Evolutionary conservation across 2,329 filamentous ascomycete genomes (phyloP).

Genomic region (Diplodia seriata): DNA sequence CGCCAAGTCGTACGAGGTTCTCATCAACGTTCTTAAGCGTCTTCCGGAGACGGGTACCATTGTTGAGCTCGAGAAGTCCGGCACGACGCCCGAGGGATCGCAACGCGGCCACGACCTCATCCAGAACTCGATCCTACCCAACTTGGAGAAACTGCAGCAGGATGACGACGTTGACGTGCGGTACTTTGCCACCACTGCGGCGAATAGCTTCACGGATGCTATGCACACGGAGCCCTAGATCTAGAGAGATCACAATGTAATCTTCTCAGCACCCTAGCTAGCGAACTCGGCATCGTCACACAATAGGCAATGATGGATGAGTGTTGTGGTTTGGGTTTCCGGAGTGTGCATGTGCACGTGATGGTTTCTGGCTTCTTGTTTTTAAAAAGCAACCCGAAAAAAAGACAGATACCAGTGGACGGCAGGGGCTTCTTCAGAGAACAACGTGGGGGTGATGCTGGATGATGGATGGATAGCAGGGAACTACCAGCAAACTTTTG

Average conservation of each 20-base stretch:
- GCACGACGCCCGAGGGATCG: conserved; percentile 65
- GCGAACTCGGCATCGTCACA: conserved; percentile 23
- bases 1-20: conserved; percentile 91
- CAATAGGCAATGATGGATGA: conserved; percentile 26
- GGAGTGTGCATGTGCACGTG: conserved; percentile 14
- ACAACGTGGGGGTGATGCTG: conserved; percentile 1
- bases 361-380: conserved; percentile 28
- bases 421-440: conserved; percentile 6
- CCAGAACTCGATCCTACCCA: conserved; percentile 83
- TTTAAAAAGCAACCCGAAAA: conserved; percentile 22
- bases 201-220: conserved; percentile 56
- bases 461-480: conserved; percentile 17
- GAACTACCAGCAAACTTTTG: conserved; percentile 20
- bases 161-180: conserved; percentile 98
- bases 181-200: conserved; percentile 94
- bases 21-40: conserved; percentile 90
- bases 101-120: conserved; percentile 79
- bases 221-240: conserved; percentile 48
- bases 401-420: conserved; percentile 25
- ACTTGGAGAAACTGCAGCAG: conserved; percentile 92
- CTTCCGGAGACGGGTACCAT: conserved; percentile 89
- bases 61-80: conserved; percentile 81
- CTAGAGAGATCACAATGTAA: background rate
- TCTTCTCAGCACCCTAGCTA: conserved; percentile 18
- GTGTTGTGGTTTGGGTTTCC: conserved; percentile 2